Percentiles rank a stretch among this genome's conserved stretches.
Conservation (phyloP, 2,329 filamentous ascomycete species). For the Beauveria scarabaeidicola region DNA sequence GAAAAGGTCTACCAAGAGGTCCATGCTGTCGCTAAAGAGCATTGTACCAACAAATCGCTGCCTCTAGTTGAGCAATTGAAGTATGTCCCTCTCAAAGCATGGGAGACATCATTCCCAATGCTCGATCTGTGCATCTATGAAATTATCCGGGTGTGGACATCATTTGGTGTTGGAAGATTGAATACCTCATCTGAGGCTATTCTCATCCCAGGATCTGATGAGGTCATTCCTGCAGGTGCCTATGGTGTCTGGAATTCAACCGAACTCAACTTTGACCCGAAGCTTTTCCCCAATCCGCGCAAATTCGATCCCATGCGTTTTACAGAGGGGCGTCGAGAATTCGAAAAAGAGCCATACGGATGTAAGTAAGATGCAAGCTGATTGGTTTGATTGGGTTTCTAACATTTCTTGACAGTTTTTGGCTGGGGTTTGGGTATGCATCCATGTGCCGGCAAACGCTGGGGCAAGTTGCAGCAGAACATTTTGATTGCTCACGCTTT, state of each 20-base stretch:
- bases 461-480: conserved; percentile 15
- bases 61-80: conserved; percentile 12
- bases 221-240: conserved; percentile 18
- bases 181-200: background rate
- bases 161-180: conserved; percentile 7
- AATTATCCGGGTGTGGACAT: conserved; percentile 14
- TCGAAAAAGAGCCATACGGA: background rate
- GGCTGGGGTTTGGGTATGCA: conserved; percentile 15
- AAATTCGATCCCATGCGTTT: conserved; percentile 16
- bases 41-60: background rate
- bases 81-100: conserved; percentile 10
- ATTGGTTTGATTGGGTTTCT: background rate
- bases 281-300: conserved; percentile 16
- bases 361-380: conserved; percentile 11
- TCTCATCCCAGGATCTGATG: background rate
- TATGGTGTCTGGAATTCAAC: conserved; percentile 18
- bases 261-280: conserved; percentile 16
- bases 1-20: background rate
- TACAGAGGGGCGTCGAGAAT: conserved; percentile 3
- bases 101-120: conserved; percentile 13
- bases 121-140: conserved; percentile 15
- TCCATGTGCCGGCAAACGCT: conserved; percentile 14
- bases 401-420: conserved; percentile 4
- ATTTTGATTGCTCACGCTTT: conserved; percentile 13
- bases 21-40: background rate